A percentile compares a stretch with the other conserved stretches of the same genome.
These are phyloP conservation scores for Zizania latifolia DNA, from an alignment of 176 grass and related monocot species.

Conservation along the genomic window DNA sequence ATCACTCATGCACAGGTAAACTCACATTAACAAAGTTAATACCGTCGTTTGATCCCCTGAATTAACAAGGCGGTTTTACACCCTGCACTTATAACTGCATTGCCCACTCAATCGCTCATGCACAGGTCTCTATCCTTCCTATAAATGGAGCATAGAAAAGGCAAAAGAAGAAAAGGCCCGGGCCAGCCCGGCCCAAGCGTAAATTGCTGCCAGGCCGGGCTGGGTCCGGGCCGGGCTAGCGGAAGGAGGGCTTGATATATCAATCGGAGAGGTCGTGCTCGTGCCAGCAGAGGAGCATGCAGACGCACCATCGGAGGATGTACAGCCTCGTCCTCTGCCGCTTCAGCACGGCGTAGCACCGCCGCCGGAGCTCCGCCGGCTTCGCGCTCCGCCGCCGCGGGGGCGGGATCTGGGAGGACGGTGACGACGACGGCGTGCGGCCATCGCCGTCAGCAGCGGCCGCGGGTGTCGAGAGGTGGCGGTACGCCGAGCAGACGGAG, in stretches of 20 bases:
- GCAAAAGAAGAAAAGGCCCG: background rate
- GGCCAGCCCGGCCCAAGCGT: background rate
- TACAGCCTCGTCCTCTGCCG: slow-evolving; percentile 79
- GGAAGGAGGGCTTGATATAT: background rate
- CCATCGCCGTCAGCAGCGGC: background rate
- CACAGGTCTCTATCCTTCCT: background rate
- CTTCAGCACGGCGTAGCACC: slow-evolving; percentile 65
- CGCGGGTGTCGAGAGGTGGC: slow-evolving; percentile 12
- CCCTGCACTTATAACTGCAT: too few species aligned
- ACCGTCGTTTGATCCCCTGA: background rate
- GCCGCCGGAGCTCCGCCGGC: slow-evolving; percentile 42
- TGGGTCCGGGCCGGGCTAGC: too few species aligned
- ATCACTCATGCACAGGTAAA: too few species aligned
- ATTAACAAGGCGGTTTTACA: background rate
- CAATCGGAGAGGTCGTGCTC: slow-evolving; percentile 61
- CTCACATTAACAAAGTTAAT: too few species aligned
- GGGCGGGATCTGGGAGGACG: background rate
- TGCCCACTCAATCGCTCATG: too few species aligned
- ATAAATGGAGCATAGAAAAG: background rate
- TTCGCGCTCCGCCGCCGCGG: background rate
- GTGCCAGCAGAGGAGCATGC: slow-evolving; percentile 84
- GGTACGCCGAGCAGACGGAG: slow-evolving; percentile 36
- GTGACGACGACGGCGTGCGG: background rate
- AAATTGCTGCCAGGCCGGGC: too few species aligned
- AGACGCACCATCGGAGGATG: slow-evolving; percentile 70